These are phyloP conservation scores for Pythium sukuiense DNA, from an alignment of 352 stramenopile genomes.

Conservation along the genomic window DNA sequence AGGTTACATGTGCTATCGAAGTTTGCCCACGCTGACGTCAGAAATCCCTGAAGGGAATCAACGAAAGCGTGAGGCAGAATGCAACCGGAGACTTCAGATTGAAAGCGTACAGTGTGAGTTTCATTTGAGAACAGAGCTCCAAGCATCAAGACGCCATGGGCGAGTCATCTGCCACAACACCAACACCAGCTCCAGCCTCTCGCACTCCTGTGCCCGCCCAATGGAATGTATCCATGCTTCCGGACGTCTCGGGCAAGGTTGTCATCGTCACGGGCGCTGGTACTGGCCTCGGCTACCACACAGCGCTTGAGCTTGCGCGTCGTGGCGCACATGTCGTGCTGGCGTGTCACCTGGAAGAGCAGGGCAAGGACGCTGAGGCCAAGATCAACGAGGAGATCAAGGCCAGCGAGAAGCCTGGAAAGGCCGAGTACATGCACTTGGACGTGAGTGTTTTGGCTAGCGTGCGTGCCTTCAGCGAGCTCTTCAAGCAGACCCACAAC, in stretches of 20 bases:
- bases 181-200: background rate
- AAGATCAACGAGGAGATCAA: constrained; percentile 17
- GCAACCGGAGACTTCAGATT: no score
- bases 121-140: background rate
- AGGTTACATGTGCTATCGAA: no score
- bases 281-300: constrained; percentile 52
- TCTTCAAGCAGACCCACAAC: constrained; percentile 12
- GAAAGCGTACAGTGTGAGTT: background rate
- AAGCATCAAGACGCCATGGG: background rate
- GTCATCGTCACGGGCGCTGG: constrained; percentile 22
- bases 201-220: constrained; percentile 7
- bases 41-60: background rate
- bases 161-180: background rate
- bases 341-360: constrained; percentile 36
- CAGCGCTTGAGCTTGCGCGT: constrained; percentile 36
- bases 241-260: constrained; percentile 27
- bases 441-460: constrained; percentile 24
- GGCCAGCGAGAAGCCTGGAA: background rate
- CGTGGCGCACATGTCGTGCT: constrained; percentile 51
- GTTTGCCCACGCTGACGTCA: no score
- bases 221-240: constrained; percentile 7
- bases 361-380: constrained; percentile 8
- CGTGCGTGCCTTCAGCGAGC: constrained; percentile 19
- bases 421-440: constrained; percentile 30
- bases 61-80: no score